These are phyloP conservation scores for Pestalotiopsis sp. DNA, from an alignment of 2,329 filamentous ascomycete species.

Conservation along the genomic window DNA sequence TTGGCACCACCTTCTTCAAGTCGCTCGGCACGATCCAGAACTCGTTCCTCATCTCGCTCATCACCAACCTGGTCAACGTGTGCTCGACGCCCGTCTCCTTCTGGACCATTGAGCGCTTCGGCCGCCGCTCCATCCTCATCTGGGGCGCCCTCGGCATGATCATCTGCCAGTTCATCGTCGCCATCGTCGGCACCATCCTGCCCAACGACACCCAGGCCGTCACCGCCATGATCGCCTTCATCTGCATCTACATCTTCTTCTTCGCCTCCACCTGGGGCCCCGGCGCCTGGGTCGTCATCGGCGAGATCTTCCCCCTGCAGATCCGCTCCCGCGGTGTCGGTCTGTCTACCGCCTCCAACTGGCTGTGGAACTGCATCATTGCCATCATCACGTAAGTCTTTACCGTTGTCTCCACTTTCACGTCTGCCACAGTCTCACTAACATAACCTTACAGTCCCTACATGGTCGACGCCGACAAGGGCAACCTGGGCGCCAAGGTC, in stretches of 20 bases:
- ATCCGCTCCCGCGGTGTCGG: constrained; percentile 73
- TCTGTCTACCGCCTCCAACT: constrained; percentile 71
- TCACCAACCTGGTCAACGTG: constrained; percentile 78
- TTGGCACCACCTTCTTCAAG: constrained; percentile 70
- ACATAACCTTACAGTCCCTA: constrained; percentile 48
- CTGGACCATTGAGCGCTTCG: constrained; percentile 68
- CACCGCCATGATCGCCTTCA: constrained; percentile 68
- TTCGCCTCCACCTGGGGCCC: constrained; percentile 78
- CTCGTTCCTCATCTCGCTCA: constrained; percentile 70
- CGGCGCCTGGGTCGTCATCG: constrained; percentile 66
- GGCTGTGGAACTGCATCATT: constrained; percentile 67
- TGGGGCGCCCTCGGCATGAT: constrained; percentile 71
- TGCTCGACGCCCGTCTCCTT: constrained; percentile 71
- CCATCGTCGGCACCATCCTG: constrained; percentile 50
- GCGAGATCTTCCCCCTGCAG: constrained; percentile 74
- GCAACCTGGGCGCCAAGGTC: constrained; percentile 39
- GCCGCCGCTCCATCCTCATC: constrained; percentile 68
- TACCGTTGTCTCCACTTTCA: background rate
- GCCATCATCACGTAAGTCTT: constrained; percentile 52
- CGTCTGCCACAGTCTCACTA: background rate
- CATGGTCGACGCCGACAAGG: constrained; percentile 58
- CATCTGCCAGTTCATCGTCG: constrained; percentile 69
- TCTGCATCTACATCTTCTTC: constrained; percentile 79
- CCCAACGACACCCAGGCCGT: constrained; percentile 34
- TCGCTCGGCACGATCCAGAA: constrained; percentile 64